Conservation (phyloP, 768 basidiomycete genomes). For the Lactarius vividus region DNA sequence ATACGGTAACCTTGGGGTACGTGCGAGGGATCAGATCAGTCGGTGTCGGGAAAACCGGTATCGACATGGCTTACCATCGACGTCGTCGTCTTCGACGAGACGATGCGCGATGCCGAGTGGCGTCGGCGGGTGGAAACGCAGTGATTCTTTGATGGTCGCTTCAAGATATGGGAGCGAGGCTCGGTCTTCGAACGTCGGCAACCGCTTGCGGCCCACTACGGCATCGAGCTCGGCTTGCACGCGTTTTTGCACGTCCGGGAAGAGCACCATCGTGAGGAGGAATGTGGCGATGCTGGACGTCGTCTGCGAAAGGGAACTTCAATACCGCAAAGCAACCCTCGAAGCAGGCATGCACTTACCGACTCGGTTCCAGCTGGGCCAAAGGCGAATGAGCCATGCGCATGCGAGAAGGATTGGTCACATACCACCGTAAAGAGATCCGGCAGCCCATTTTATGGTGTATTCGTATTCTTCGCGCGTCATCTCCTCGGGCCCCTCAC, state of each 20-base stretch:
- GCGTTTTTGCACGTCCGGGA: slow-evolving; percentile 24
- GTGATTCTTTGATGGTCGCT: slow-evolving; percentile 26
- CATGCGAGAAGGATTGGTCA: background rate
- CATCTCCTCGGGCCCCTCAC: slow-evolving; percentile 25
- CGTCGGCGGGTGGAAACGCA: slow-evolving; percentile 27
- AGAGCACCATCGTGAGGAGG: slow-evolving; percentile 26
- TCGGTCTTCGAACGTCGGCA: slow-evolving; percentile 24
- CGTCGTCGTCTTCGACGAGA: slow-evolving; percentile 35
- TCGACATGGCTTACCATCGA: slow-evolving; percentile 20
- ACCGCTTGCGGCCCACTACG: slow-evolving; percentile 24
- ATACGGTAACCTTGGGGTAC: slow-evolving; percentile 32
- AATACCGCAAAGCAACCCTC: background rate
- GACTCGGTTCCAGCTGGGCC: slow-evolving; percentile 22
- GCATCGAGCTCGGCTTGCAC: slow-evolving; percentile 24
- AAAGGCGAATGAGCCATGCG: background rate
- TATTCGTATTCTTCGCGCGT: slow-evolving; percentile 27
- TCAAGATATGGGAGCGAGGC: slow-evolving; percentile 24
- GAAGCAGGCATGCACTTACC: slow-evolving; percentile 10
- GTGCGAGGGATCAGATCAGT: background rate
- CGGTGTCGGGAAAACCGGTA: background rate
- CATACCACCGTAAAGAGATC: slow-evolving; percentile 26
- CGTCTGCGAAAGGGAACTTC: slow-evolving; percentile 8
- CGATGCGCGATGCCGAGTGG: slow-evolving; percentile 34
- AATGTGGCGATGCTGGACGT: slow-evolving; percentile 24
- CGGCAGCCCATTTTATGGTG: slow-evolving; percentile 28